Evolutionary conservation across 805 yeast species (phyloP), one percentile per base, ranked within the genome.

Genomic region (Suhomyces xylopsoci): DNA sequence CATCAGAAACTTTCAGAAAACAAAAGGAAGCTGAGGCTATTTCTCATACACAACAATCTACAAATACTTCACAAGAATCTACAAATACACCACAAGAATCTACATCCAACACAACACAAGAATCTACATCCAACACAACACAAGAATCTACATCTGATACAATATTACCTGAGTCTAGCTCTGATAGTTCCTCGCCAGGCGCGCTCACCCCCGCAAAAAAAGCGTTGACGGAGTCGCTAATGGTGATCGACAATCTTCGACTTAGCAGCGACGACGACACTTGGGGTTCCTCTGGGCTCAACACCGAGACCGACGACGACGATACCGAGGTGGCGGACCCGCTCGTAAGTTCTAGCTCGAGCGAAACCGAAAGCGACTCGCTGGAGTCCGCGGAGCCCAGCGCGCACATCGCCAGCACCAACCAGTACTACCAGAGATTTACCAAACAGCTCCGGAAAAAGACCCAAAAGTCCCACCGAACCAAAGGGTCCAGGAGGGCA

Each of bases 241-340:
- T 49, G 47, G 26, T 52, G 2, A 28, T 60, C 20, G 63, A 59
- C 15, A 51, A 38, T 7, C 53, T 57, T 12, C 50, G 55, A 17
- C 44, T 62, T 34, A 51, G 49, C 26, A 48, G 48, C 43, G 60
- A 56, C 26, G 66, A 62, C 30, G 65, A 57, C 8, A 43, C 59
- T 8, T 61, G 65, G 65, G 64, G 60, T 51, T 63, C 68, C 7
- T 62, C 69, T 3, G 69, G 69, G 3, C 49, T 65, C 25, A 57
- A 54, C 45, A 59, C 68, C 7, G 68, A 64, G 15, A 61, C 56
- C 2, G 60, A 54, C 40, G 60, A 54, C 17, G 55, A 47, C 10
- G 56, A 54, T 22, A 47, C 58, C 2, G 63, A 58, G 24, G 47
- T 24, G 12, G 51, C 24, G 19, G 52, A 43, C 14, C 38, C 28